Evolutionary conservation across 305 asterid genomes (phyloP).

Genomic region (Fraxinus nigra): DNA sequence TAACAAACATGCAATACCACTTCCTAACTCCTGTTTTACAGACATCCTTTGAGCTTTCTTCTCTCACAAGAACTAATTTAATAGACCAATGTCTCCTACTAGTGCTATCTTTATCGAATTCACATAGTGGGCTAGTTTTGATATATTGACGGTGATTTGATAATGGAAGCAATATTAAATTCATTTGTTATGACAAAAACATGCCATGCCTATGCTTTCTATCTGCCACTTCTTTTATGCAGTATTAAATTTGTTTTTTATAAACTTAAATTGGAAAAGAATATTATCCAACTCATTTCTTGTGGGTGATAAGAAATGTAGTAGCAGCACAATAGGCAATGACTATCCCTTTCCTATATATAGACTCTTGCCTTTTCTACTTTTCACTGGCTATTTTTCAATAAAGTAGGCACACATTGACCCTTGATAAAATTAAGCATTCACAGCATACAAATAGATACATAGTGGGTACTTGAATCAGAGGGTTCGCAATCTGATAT

Average conservation of each 20-base stretch:
- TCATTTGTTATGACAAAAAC: not conserved
- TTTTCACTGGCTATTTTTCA: not conserved
- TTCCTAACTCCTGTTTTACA: not conserved
- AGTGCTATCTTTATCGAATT: not conserved
- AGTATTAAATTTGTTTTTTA: not conserved
- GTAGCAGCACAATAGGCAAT: not conserved
- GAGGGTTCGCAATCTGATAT: not conserved
- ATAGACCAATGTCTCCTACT: not conserved
- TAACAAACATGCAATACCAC: not conserved
- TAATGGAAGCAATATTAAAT: not conserved
- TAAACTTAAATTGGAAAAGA: not conserved
- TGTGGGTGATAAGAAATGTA: not conserved
- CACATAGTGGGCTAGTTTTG: not conserved
- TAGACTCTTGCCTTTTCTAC: not conserved
- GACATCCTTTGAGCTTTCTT: not conserved
- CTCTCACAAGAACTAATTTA: not conserved
- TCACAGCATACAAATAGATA: not conserved
- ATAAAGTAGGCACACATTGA: not conserved
- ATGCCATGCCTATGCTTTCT: not conserved
- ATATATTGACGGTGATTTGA: not conserved
- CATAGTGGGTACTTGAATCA: not conserved
- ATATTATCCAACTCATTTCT: not conserved
- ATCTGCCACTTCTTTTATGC: not conserved
- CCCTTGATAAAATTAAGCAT: not conserved
- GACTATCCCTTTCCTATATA: not conserved